Conservation (phyloP, 2,329 filamentous ascomycete species). For the Ceratocystis destructans region DNA sequence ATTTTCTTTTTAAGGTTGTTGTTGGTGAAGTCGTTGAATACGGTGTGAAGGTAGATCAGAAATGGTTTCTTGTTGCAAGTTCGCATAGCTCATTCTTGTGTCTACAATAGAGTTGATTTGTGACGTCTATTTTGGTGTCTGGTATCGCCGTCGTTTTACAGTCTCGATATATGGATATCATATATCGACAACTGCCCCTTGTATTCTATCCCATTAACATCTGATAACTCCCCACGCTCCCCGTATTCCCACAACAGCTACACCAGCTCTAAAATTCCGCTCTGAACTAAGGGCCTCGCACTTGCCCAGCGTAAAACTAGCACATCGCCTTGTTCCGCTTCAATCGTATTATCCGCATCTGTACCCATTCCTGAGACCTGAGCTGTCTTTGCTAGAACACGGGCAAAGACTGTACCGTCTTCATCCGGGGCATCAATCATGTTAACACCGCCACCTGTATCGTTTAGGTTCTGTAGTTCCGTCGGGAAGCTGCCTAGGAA, state of each 20-base stretch:
- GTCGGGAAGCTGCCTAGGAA: slow-evolving; percentile 75
- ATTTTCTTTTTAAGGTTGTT: neutral
- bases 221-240: neutral
- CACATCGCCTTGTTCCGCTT: slow-evolving; percentile 48
- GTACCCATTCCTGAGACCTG: slow-evolving; percentile 48
- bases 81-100: neutral
- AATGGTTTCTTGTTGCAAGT: neutral
- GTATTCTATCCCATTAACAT: neutral
- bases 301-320: slow-evolving; percentile 63
- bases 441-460: slow-evolving; percentile 66
- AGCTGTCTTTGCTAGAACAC: slow-evolving; percentile 47
- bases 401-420: slow-evolving; percentile 71
- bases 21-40: neutral
- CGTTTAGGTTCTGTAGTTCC: slow-evolving; percentile 70
- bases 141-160: slow-evolving; percentile 9
- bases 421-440: slow-evolving; percentile 86
- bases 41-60: too few relatives aligned
- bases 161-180: neutral
- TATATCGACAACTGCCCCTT: neutral
- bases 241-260: slow-evolving; percentile 27
- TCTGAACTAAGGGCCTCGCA: slow-evolving; percentile 46
- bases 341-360: slow-evolving; percentile 46
- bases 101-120: neutral
- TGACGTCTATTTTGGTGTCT: neutral
- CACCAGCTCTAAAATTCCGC: slow-evolving; percentile 44